Base-by-base conservation (phyloP, 257 asterid genomes). In the Echium plantagineum region DNA sequence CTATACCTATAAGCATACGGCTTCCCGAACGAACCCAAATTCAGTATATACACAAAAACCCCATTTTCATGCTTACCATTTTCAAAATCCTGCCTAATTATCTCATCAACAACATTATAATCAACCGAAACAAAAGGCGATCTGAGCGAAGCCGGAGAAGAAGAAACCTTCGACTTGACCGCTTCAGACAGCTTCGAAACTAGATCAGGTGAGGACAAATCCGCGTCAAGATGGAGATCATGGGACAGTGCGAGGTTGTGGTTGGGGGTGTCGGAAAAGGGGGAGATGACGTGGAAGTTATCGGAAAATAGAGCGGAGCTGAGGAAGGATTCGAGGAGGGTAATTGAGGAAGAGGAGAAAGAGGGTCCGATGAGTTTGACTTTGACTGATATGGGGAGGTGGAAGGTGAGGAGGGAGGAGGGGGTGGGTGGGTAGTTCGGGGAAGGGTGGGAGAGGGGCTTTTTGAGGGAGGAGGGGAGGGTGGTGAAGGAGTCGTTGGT, bases 241-340 rank as follows among this genome's bases (percentile, higher is more conserved):
- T 90, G 98, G 52, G 94, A 85, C 20, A 90, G 17, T 0, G 96
- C 78, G 47, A 87, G 81, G 22, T 80, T 88, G 70, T 90, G 98
- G 28, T 62, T 16, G 35, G 64, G 21, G 19, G 75, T 58, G 57
- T 67, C 22, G 58, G 86, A 55, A 72, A 79, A 79, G 9, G 95
- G 95, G 52, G 95, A 77, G 80, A 85, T 87, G 78, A 87, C 94
- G 77, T 85, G 96, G 94, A 78, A 90, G 69, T 58, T 79, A 66
- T 85, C 95, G 81, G 91, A 78, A 71, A 96, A 78, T 71, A 87
- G 55, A 64, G 91, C 70, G 68, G 96, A 85, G 57, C 67, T 7
- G 71, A 90, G 26, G 77, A 80, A 83, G 64, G 94, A 82, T 51
- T 89, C 63, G 58, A 90, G 83, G 38, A 73, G 74, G 59, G 87